Evolutionary conservation across 768 basidiomycete species (phyloP).

Genomic region (Mrakia blollopis): DNA sequence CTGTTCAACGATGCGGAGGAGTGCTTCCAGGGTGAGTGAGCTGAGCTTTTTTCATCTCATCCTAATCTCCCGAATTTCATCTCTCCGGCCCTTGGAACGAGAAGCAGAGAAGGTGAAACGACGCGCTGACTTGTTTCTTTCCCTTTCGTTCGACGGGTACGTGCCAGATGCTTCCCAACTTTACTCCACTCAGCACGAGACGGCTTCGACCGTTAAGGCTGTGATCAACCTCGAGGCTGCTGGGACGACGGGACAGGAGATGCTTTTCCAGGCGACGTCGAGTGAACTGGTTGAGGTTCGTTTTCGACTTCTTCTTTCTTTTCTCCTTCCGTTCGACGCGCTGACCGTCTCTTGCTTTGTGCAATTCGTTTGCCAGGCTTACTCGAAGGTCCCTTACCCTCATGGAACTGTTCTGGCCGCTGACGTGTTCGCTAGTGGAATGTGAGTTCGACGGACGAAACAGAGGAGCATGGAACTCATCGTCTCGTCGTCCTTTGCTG

Average conservation of each 20-base stretch:
- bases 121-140: neutral
- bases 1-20: constrained; percentile 33
- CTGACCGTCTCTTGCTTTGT: too few species aligned
- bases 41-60: too few species aligned
- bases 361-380: neutral
- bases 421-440: constrained; percentile 29
- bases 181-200: constrained; percentile 25
- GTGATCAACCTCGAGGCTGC: constrained; percentile 33
- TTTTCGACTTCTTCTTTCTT: too few species aligned
- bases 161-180: constrained; percentile 16
- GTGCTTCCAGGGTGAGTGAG: constrained; percentile 10
- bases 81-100: too few species aligned
- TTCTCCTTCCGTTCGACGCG: too few species aligned
- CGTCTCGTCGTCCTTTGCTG: too few species aligned
- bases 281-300: neutral
- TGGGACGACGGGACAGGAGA: constrained; percentile 21
- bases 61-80: too few species aligned
- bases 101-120: too few species aligned
- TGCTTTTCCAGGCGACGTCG: constrained; percentile 31
- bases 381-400: constrained; percentile 28
- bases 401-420: constrained; percentile 30
- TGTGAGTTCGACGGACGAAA: neutral
- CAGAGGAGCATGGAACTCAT: too few species aligned
- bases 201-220: constrained; percentile 15
- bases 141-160: neutral